Conservation (phyloP, 2,329 filamentous ascomycete species). For the Ceratocystis diversiconidia region DNA sequence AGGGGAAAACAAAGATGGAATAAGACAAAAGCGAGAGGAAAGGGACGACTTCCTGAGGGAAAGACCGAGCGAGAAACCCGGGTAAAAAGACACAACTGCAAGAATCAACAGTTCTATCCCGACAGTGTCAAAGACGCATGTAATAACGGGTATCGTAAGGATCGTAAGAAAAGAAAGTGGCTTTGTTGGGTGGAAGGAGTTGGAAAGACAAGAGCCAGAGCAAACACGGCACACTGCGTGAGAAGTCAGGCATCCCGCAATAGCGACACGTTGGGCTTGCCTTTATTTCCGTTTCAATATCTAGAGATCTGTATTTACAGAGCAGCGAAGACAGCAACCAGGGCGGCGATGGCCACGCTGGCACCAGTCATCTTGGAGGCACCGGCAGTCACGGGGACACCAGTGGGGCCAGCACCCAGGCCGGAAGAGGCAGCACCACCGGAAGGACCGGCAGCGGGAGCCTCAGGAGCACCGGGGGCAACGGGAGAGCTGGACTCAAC, state of each 20-base stretch:
- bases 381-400: constrained; percentile 16
- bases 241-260: constrained; percentile 1
- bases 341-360: constrained; percentile 5
- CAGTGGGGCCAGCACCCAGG: constrained; percentile 9
- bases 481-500: constrained; percentile 20
- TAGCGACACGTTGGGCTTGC: background rate
- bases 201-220: background rate
- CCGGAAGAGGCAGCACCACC: constrained; percentile 18
- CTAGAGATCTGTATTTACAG: constrained; percentile 13
- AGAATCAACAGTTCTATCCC: background rate
- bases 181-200: background rate
- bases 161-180: constrained; percentile 18
- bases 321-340: constrained; percentile 13
- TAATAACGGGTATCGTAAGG: constrained; percentile 18
- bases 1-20: background rate
- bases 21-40: background rate
- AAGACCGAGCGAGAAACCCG: background rate
- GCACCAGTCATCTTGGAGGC: constrained; percentile 13
- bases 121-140: constrained; percentile 10
- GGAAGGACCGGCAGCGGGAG: constrained; percentile 9
- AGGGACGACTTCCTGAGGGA: background rate
- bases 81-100: constrained; percentile 3
- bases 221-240: background rate
- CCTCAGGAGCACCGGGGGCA: constrained; percentile 17
- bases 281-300: background rate